phyloP scores from a whole-genome alignment of 345 rosid species.

The Garcia nutans region DNA sequence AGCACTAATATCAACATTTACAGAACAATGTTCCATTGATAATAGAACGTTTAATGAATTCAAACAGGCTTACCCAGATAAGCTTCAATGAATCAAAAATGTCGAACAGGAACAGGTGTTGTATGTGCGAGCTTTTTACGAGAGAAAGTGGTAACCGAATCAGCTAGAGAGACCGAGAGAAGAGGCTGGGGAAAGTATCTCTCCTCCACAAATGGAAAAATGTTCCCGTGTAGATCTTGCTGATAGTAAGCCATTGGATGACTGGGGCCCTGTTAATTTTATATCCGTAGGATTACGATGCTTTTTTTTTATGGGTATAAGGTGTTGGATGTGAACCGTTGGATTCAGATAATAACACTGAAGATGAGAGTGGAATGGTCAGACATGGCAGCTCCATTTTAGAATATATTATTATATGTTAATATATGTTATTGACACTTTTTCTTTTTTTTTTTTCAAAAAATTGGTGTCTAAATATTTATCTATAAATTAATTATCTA shows the following conservation, averaged over 20 bases:
- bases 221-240: not conserved
- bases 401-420: too few relatives aligned
- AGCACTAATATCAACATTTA: not conserved
- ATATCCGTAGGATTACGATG: not conserved
- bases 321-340: not conserved
- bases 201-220: constrained; percentile 8
- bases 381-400: too few relatives aligned
- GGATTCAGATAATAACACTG: not conserved
- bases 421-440: too few relatives aligned
- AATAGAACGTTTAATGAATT: not conserved
- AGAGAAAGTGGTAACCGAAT: constrained; percentile 10
- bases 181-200: constrained; percentile 1
- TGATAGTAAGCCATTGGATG: not conserved
- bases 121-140: not conserved
- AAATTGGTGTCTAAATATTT: too few relatives aligned
- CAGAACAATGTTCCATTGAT: not conserved
- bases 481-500: too few relatives aligned
- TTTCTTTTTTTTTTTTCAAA: too few relatives aligned
- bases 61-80: not conserved
- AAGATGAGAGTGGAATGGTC: too few relatives aligned
- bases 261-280: not conserved
- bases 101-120: not conserved
- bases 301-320: not conserved
- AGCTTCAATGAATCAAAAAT: not conserved
- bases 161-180: constrained; percentile 4